These are phyloP conservation scores for Clavispora santaluciae DNA, from an alignment of 805 yeast genomes.

Conservation along the genomic window DNA sequence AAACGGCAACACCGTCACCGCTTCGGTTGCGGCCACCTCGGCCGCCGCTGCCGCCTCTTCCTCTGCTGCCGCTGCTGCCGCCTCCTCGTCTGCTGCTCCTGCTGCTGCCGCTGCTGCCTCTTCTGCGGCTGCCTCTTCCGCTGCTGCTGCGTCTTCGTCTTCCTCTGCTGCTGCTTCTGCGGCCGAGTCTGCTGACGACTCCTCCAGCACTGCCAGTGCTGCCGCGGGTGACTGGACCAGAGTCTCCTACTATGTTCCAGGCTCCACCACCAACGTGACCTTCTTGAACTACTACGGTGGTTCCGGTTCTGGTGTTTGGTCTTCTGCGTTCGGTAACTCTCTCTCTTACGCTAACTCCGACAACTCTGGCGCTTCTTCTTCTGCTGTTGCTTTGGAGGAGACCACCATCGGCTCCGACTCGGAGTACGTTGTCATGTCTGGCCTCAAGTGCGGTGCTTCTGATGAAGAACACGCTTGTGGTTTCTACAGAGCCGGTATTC, in stretches of 20 bases:
- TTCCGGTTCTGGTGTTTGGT: constrained; percentile 85
- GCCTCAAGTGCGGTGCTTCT: constrained; percentile 43
- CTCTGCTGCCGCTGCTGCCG: constrained; percentile 5
- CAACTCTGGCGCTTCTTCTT: constrained; percentile 67
- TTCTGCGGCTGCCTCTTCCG: constrained; percentile 19
- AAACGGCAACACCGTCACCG: constrained; percentile 41
- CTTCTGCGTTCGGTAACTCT: constrained; percentile 84
- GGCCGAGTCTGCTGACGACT: constrained; percentile 22
- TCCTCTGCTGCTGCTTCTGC: constrained; percentile 31
- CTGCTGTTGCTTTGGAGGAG: constrained; percentile 64
- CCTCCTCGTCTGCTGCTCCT: constrained; percentile 4
- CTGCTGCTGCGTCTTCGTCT: constrained; percentile 23
- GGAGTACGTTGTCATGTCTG: constrained; percentile 82
- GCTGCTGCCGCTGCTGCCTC: constrained; percentile 11
- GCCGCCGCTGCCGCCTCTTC: constrained; percentile 1
- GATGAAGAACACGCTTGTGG: constrained; percentile 61
- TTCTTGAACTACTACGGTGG: constrained; percentile 92
- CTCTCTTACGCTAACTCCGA: constrained; percentile 77
- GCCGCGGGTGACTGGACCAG: constrained; percentile 54
- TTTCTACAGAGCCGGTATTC: constrained; percentile 76
- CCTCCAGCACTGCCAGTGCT: constrained; percentile 29
- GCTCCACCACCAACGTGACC: constrained; percentile 63
- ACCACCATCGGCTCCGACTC: constrained; percentile 64
- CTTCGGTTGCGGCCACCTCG: constrained; percentile 3
- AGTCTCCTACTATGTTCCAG: constrained; percentile 63